phyloP scores from a whole-genome alignment of 2,329 filamentous ascomycete species.

The Stachybotrys echinatus region DNA sequence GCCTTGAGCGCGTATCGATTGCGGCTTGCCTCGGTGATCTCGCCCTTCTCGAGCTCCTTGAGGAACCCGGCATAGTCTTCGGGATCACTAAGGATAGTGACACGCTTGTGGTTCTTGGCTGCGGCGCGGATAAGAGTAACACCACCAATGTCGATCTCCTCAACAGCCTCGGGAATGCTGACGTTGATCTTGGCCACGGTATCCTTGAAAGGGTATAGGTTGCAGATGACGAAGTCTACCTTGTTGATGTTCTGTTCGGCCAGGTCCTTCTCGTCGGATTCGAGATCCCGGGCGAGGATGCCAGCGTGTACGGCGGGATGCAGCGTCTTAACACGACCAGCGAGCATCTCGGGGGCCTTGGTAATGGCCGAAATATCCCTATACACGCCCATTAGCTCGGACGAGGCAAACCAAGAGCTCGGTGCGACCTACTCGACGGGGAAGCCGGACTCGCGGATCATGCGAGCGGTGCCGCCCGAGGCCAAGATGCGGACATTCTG shows the following conservation, averaged over 20 bases:
- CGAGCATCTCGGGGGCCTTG: conserved; percentile 93
- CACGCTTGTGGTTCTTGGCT: conserved; percentile 94
- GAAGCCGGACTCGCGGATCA: conserved; percentile 96
- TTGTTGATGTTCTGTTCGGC: conserved; percentile 92
- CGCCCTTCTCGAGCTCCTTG: conserved; percentile 79
- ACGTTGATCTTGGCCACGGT: conserved; percentile 96
- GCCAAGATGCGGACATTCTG: conserved; percentile 89
- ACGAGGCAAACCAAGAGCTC: not conserved
- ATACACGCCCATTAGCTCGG: no score
- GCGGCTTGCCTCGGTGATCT: conserved; percentile 78
- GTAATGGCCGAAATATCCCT: conserved; percentile 98
- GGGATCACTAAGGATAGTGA: conserved; percentile 94
- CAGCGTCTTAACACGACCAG: conserved; percentile 80
- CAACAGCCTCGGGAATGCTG: conserved; percentile 91
- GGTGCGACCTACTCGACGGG: conserved; percentile 72
- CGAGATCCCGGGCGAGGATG: conserved; percentile 90
- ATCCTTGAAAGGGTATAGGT: conserved; percentile 98
- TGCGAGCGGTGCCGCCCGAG: conserved; percentile 89
- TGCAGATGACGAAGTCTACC: conserved; percentile 95
- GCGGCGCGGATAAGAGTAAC: conserved; percentile 94
- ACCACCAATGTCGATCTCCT: conserved; percentile 98
- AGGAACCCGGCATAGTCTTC: conserved; percentile 92
- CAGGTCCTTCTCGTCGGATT: conserved; percentile 94
- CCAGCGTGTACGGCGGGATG: conserved; percentile 88
- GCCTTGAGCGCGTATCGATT: conserved; percentile 93